Evolutionary conservation across 345 rosid species (phyloP).

Genomic region (Tarenaya hassleriana): DNA sequence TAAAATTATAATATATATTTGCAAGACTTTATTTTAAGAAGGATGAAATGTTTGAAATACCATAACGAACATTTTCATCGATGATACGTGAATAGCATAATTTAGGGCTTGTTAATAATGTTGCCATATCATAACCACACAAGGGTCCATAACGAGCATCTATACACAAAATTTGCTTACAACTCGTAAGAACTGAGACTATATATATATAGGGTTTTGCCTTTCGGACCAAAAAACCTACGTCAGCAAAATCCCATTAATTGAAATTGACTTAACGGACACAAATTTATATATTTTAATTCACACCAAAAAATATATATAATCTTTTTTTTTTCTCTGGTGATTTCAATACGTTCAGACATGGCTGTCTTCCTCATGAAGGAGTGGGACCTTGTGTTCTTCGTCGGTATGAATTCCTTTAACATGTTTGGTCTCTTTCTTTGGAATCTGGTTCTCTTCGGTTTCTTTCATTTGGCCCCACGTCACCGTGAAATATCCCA

Average conservation of each 20-base stretch:
- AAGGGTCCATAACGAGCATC: too few species aligned
- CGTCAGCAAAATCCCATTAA: conserved; percentile 20
- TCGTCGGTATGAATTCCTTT: conserved; percentile 24
- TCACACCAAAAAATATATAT: conserved; percentile 19
- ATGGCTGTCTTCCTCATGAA: conserved; percentile 35
- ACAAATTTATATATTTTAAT: conserved; percentile 21
- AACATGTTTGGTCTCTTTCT: conserved; percentile 13
- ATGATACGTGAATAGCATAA: too few species aligned
- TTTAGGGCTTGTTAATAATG: too few species aligned
- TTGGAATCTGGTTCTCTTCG: conserved; percentile 28
- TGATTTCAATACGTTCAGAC: conserved; percentile 19
- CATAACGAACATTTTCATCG: too few species aligned
- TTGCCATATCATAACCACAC: too few species aligned
- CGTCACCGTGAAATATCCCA: conserved; percentile 47
- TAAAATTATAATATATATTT: too few species aligned
- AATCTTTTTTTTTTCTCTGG: conserved; percentile 16
- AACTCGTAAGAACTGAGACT: too few species aligned
- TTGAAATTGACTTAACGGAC: conserved; percentile 17
- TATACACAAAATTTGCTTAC: too few species aligned
- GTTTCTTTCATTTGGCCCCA: conserved; percentile 56
- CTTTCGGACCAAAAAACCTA: conserved; percentile 34
- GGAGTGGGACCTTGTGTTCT: conserved; percentile 41
- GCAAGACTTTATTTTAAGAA: too few species aligned
- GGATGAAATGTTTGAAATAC: too few species aligned
- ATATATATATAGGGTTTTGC: conserved; percentile 12